phyloP scores from a whole-genome alignment of 805 yeast genomes.

The Candida sanyiensis region DNA sequence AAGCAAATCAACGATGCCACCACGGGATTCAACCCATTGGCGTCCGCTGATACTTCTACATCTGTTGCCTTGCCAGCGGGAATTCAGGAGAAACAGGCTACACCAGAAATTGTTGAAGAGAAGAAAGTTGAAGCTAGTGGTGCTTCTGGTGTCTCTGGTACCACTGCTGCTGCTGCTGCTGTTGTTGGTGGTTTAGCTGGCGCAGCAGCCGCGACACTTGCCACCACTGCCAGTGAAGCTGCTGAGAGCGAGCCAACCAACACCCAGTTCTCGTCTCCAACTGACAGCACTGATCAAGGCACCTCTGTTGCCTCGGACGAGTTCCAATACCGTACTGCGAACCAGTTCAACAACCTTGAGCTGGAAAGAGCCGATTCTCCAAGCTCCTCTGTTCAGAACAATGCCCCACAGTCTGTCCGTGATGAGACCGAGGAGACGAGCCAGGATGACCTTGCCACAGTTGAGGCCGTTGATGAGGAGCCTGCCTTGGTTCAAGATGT shows the following conservation, averaged over 20 bases:
- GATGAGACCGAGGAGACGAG: slow-evolving; percentile 39
- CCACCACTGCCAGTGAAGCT: slow-evolving; percentile 20
- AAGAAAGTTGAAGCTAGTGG: slow-evolving; percentile 19
- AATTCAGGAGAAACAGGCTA: slow-evolving; percentile 11
- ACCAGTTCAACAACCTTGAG: slow-evolving; percentile 25
- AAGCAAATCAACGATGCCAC: slow-evolving; percentile 33
- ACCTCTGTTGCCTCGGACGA: slow-evolving; percentile 25
- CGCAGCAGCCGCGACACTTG: slow-evolving; percentile 24
- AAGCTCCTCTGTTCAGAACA: slow-evolving; percentile 87
- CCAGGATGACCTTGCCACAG: slow-evolving; percentile 18
- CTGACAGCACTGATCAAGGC: slow-evolving; percentile 23
- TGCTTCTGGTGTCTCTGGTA: slow-evolving; percentile 19
- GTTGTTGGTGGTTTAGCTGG: slow-evolving; percentile 14
- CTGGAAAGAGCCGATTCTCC: slow-evolving; percentile 64
- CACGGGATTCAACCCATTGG: slow-evolving; percentile 9
- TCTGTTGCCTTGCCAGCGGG: neutral
- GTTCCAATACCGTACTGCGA: slow-evolving; percentile 18
- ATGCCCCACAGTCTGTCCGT: slow-evolving; percentile 85
- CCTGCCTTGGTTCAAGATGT: slow-evolving; percentile 30
- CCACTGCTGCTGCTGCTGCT: slow-evolving; percentile 17
- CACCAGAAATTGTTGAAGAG: too few relatives aligned
- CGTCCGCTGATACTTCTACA: slow-evolving; percentile 12
- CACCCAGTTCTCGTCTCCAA: slow-evolving; percentile 21
- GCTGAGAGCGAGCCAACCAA: slow-evolving; percentile 31
- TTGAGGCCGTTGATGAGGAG: slow-evolving; percentile 17